These are phyloP conservation scores for Juncus inflexus DNA, from an alignment of 176 grass and related monocot species.

Conservation along the genomic window DNA sequence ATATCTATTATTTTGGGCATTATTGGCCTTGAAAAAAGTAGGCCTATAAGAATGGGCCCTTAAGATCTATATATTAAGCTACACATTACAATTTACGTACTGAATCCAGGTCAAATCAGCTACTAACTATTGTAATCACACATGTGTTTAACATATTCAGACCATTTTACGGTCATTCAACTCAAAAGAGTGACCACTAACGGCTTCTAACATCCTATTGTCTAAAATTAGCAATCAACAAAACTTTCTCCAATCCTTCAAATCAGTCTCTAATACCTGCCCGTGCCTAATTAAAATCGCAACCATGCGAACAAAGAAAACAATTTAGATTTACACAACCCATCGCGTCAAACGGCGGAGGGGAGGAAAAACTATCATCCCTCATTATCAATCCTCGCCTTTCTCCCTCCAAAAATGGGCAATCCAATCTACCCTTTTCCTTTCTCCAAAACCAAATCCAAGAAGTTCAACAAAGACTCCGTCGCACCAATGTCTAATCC, in stretches of 20 bases:
- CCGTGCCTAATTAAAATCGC: conserved; percentile 1
- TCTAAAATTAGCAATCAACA: conserved; percentile 20
- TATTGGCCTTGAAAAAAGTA: no score
- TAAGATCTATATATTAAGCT: no score
- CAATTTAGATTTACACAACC: conserved; percentile 15
- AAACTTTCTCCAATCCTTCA: neutral
- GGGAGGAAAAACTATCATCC: neutral
- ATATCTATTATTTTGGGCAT: no score
- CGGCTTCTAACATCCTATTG: neutral
- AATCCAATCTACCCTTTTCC: conserved; percentile 21
- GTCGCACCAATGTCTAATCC: neutral
- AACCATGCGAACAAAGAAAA: conserved; percentile 21
- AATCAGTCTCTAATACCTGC: neutral
- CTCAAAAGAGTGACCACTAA: no score
- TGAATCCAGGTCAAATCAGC: no score
- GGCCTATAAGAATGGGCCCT: no score
- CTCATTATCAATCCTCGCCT: conserved; percentile 17
- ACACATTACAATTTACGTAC: no score
- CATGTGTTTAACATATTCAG: no score
- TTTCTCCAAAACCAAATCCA: conserved; percentile 18
- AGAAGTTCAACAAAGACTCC: neutral
- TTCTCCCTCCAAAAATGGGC: conserved; percentile 23
- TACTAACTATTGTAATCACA: no score
- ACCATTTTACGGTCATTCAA: no score
- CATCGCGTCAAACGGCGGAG: conserved; percentile 4